Evolutionary conservation across 768 basidiomycete genomes (phyloP), one percentile per base, ranked within the genome.

Genomic region (Cubamyces lactineus): DNA sequence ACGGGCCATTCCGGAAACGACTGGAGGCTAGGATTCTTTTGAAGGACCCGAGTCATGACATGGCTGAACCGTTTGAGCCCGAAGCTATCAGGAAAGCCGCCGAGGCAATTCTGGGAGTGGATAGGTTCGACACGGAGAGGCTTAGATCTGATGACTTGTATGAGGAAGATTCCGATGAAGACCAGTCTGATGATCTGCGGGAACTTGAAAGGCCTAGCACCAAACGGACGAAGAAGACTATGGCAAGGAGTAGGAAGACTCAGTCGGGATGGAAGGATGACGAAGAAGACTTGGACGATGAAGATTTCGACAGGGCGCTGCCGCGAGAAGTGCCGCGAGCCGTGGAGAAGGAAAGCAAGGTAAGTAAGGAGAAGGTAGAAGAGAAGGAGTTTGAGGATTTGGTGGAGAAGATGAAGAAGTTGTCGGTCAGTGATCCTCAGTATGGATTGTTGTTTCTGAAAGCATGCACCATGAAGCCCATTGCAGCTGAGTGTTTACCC

Each of bases 81-180:
- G 19, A 42, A 6, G 42, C 23, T 16, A 54, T 64, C 3, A n/a
- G 16, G 21, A 43, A 49, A 21, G 63, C 48, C 0, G 63, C 63
- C 5, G 41, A 64, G 48, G 34, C 58, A 8, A 23, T 64, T 15
- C 53, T 64, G 1, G 28, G 48, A 13, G 47, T 48, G 1, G 42
- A 59, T 21, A 16, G 63, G n/a, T 64, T 64, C 51, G 63, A 64
- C 54, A 64, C 40, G 6, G 53, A 59, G 19, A 26, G 58, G 21
- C 34, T 64, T 15, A 19, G 47, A 16, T 24, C 42, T 15, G 53
- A 62, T 11, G 30, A 39, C 16, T 28, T 45, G 16, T 26, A 28
- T 5, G 45, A 54, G 13, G 43, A 26, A 38, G 42, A 46, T 19
- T 47, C 53, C 5, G 45, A 47, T 34, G 34, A 34, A 34, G 34